Evolutionary conservation across 352 stramenopile species (phyloP).

Genomic region (Pythium pyrilobum): DNA sequence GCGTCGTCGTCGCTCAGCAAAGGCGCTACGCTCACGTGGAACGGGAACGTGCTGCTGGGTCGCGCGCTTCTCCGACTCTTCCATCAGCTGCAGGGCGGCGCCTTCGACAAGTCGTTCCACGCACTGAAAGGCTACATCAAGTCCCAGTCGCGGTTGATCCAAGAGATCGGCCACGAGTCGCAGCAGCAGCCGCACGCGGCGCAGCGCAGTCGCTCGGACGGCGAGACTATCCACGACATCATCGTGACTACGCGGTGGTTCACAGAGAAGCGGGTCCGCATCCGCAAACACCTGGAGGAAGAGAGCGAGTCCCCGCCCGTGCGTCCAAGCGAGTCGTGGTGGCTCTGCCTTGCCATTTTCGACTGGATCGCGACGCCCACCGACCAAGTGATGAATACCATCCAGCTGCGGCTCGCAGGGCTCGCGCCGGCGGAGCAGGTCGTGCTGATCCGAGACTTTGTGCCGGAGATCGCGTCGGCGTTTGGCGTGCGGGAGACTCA

Average conservation of each 20-base stretch:
- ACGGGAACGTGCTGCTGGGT: slow-evolving; percentile 3
- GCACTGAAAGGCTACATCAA: slow-evolving; percentile 8
- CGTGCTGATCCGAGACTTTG: slow-evolving; percentile 22
- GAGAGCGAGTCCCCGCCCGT: slow-evolving; percentile 7
- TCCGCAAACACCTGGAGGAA: slow-evolving; percentile 38
- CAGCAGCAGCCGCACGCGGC: background rate
- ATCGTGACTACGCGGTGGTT: slow-evolving; percentile 29
- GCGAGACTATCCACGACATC: slow-evolving; percentile 5
- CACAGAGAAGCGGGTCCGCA: slow-evolving; percentile 39
- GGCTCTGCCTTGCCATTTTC: slow-evolving; percentile 48
- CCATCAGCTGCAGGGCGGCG: slow-evolving; percentile 8
- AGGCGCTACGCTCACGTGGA: slow-evolving; percentile 7
- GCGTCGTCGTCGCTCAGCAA: background rate
- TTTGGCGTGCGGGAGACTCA: slow-evolving; percentile 20
- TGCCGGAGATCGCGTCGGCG: slow-evolving; percentile 19
- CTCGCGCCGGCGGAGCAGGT: slow-evolving; percentile 10
- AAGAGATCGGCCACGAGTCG: slow-evolving; percentile 21
- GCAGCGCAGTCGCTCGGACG: background rate
- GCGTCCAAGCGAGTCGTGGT: slow-evolving; percentile 42
- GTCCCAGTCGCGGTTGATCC: slow-evolving; percentile 8
- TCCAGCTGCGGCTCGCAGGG: slow-evolving; percentile 24
- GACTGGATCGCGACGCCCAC: slow-evolving; percentile 39
- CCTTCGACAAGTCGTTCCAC: slow-evolving; percentile 3
- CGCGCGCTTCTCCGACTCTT: slow-evolving; percentile 2
- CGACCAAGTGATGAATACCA: slow-evolving; percentile 28